Base-by-base conservation (phyloP, 306 rosid species). In the Mucuna pruriens region DNA sequence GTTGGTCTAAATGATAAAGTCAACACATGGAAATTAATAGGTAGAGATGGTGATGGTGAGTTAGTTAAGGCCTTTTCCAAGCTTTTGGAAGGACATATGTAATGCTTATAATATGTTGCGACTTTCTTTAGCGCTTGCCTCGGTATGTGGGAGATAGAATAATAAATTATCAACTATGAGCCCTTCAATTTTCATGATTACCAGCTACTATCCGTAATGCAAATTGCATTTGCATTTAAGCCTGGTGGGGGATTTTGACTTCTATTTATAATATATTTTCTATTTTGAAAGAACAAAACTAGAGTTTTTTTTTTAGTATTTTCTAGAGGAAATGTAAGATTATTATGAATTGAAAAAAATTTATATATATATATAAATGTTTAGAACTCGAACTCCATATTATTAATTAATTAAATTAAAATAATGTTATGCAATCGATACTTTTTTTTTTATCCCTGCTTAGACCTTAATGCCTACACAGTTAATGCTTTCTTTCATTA, bases 1-100 rank as follows among this genome's bases (percentile, higher is more conserved):
- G 71, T 75, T 75, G 71, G 26, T 75, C 42, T 9, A 31, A 71
- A 36, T 26, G 67, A 79, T 63, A 71, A 89, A 81, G 91, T 90
- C 94, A 90, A 87, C 83, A 78, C 87, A 80, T 84, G 82, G 85
- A 85, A 87, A 82, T 74, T 77, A 80, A 84, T 64, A n/a, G 19
- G 25, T 42, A n/a, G 36, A 57, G 33, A 73, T 66, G 82, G 36
- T n/a, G 73, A 17, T 46, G 40, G 70, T 62, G 66, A 72, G 29
- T 64, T 46, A 55, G 73, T 19, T 68, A 38, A 64, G 83, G 64
- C 71, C 76, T 62, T 64, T 86, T 86, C 82, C 83, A 82, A 68
- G 40, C 78, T 82, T 84, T 88, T 46, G 71, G 51, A 80, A 51
- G 78, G 57, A 49, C 69, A 44, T 26, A 54, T 49, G 19, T 17